These are phyloP conservation scores for Trichosporon sp. DNA, from an alignment of 1,284 basidiomycete species.

Conservation along the genomic window DNA sequence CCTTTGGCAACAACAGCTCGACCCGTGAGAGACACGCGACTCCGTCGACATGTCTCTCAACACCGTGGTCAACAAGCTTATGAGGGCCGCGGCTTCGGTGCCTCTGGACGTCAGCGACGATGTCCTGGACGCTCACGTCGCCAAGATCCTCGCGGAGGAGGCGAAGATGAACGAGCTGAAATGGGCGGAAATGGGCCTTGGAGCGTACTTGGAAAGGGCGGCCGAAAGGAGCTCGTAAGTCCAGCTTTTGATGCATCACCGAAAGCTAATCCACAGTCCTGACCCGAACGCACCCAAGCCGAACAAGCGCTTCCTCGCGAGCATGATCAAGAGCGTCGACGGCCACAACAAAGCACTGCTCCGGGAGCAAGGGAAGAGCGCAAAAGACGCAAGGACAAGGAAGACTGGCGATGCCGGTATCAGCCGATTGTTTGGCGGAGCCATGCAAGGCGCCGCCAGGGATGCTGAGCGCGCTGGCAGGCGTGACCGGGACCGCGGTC, in stretches of 20 bases:
- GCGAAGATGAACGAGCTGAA: conserved; percentile 78
- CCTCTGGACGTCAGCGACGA: conserved; percentile 64
- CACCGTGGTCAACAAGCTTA: conserved; percentile 75
- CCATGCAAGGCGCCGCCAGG: conserved; percentile 20
- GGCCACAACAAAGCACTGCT: conserved; percentile 83
- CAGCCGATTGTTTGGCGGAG: conserved; percentile 40
- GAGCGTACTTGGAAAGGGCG: conserved; percentile 33
- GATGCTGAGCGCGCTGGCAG: conserved; percentile 51
- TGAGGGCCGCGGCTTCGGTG: conserved; percentile 70
- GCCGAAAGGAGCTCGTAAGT: conserved; percentile 61
- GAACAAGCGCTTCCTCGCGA: conserved; percentile 86
- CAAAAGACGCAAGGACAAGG: conserved; percentile 54
- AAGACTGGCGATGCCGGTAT: conserved; percentile 1
- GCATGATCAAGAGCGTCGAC: conserved; percentile 83
- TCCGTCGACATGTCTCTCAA: conserved; percentile 55
- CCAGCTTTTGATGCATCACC: neutral
- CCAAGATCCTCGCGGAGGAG: conserved; percentile 79
- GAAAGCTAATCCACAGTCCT: conserved; percentile 31
- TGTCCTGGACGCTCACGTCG: conserved; percentile 81
- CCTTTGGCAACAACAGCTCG: neutral
- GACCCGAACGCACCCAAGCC: conserved; percentile 60
- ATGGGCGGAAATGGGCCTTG: conserved; percentile 46
- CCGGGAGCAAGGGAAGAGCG: conserved; percentile 67
- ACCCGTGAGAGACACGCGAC: neutral
- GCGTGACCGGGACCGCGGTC: conserved; percentile 6